These are phyloP conservation scores for Hygrocybe punicea DNA, from an alignment of 768 basidiomycete genomes.

Conservation along the genomic window DNA sequence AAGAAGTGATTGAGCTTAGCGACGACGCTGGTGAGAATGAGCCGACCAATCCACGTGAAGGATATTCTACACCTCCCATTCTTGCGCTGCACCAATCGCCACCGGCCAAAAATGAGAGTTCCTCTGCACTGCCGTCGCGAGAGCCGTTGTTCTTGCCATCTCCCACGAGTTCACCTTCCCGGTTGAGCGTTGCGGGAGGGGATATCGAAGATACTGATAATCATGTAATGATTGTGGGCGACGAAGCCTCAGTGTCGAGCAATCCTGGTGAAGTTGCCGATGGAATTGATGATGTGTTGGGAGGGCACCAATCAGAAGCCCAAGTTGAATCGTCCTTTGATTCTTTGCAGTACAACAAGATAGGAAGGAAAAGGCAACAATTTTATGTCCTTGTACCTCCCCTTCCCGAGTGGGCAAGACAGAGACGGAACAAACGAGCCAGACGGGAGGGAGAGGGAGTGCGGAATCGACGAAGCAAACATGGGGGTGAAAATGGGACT, in stretches of 20 bases:
- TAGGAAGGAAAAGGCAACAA: neutral
- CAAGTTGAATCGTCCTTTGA: too few relatives aligned
- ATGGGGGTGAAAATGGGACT: neutral
- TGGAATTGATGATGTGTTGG: neutral
- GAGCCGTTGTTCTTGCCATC: conserved; percentile 52
- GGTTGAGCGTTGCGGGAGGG: neutral
- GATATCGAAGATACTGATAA: neutral
- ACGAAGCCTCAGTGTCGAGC: neutral
- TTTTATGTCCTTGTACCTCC: conserved; percentile 25
- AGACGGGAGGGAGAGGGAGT: neutral
- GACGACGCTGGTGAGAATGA: too few relatives aligned
- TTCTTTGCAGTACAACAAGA: too few relatives aligned
- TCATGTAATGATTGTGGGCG: neutral
- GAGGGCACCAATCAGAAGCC: too few relatives aligned
- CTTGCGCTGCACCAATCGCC: conserved; percentile 6
- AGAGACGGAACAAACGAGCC: conserved; percentile 7
- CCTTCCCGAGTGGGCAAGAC: conserved; percentile 27
- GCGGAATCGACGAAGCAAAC: conserved; percentile 3
- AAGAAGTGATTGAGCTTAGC: too few relatives aligned
- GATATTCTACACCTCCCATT: neutral
- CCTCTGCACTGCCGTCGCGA: conserved; percentile 4
- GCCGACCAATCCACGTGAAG: too few relatives aligned
- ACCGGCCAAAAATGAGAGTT: neutral
- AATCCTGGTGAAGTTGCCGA: neutral
- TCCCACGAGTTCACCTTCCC: conserved; percentile 34